Evolutionary conservation across 768 basidiomycete genomes (phyloP), one percentile per base, ranked within the genome.

Genomic region (Pleurotus sapidus): DNA sequence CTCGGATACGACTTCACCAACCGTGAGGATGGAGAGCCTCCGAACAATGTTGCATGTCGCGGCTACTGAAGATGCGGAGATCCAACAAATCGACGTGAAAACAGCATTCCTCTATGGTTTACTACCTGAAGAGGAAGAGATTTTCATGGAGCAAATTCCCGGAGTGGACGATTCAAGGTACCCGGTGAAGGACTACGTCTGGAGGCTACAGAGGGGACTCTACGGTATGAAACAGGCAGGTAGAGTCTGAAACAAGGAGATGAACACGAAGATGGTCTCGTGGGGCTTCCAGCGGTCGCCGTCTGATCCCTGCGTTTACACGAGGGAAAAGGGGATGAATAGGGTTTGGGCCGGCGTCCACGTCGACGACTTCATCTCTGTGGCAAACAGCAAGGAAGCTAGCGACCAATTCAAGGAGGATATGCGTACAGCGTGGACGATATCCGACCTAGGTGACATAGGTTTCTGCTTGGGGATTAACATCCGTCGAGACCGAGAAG

Each of bases 171-270:
- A 61, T 2, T 3, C 17, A 1, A 42, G 17, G 24, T 23, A 17
- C 12, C n/a, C 30, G 17, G 20, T 56, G 5, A 40, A 27, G 12
- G 18, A 18, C 14, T 24, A 57, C n/a, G 46, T 17, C 5, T 27
- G 27, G 27, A 5, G 27, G 6, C 27, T 27, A 5, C 27, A 27
- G 27, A 5, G 27, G 27, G 7, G 47, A 20, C 47, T 77, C 1
- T 77, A 77, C 62, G 74, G 76, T 2, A 63, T 77, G 2, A 60
- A 64, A 3, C 74, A 76, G 56, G 66, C 74, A 2, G 62, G 61
- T 0, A 55, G 56, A 8, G 57, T 62, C 38, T 73, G 70, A 64
- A 63, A 68, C 47, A 46, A 46, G 24, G 58, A 60, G 45, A 50
- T 71, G 5, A 39, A 59, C 7, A 8, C 24, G 1, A 54, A 49